phyloP scores from a whole-genome alignment of 352 stramenopile genomes.

The Globisporangium middletonii region DNA sequence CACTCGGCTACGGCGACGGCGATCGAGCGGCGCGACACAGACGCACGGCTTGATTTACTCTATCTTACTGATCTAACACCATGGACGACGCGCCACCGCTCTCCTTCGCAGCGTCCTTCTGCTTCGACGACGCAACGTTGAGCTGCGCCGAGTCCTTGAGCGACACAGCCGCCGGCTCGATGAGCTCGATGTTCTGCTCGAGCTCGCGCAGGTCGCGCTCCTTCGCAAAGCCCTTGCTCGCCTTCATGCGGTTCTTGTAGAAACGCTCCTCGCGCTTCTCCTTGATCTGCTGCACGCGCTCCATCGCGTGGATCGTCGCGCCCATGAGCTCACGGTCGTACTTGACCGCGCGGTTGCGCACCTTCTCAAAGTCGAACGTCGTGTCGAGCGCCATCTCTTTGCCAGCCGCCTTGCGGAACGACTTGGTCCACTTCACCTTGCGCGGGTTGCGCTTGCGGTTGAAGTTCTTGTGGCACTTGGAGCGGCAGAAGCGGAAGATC shows the following conservation, averaged over 20 bases:
- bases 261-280: slow-evolving; percentile 94
- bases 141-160: slow-evolving; percentile 79
- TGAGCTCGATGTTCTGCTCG: slow-evolving; percentile 82
- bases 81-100: slow-evolving; percentile 49
- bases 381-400: slow-evolving; percentile 99
- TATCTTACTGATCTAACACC: slow-evolving; percentile 85
- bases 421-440: slow-evolving; percentile 99
- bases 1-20: not conserved
- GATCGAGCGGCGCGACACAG: slow-evolving; percentile 6
- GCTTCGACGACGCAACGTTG: slow-evolving; percentile 51
- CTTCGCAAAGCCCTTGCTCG: slow-evolving; percentile 75
- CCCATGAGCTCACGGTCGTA: slow-evolving; percentile 99
- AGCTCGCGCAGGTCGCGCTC: slow-evolving; percentile 75
- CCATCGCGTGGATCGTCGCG: slow-evolving; percentile 98
- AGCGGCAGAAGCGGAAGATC: slow-evolving; percentile 99
- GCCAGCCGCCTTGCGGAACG: slow-evolving; percentile 95
- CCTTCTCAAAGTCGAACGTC: slow-evolving; percentile 99
- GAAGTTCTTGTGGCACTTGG: slow-evolving; percentile 99
- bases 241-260: slow-evolving; percentile 97
- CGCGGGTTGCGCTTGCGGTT: slow-evolving; percentile 99
- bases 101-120: slow-evolving; percentile 63
- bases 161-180: slow-evolving; percentile 61
- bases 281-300: slow-evolving; percentile 97
- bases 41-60: slow-evolving; percentile 19
- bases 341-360: slow-evolving; percentile 97